Conservation (phyloP, 2,329 filamentous ascomycete genomes). For the Penicillium sp. region DNA sequence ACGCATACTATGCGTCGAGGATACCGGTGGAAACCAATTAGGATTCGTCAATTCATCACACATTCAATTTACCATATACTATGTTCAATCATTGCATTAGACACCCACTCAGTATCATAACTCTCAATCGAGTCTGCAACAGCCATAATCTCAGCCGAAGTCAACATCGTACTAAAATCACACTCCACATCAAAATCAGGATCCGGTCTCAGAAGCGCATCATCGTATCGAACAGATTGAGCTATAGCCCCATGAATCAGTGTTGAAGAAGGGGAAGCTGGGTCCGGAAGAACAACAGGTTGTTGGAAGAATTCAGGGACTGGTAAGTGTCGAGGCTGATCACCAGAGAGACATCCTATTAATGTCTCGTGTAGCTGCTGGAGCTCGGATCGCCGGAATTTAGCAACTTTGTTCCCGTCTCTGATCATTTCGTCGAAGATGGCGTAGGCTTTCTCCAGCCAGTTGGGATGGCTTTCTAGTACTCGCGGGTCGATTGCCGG, state of each 20-base stretch:
- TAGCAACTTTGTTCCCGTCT: constrained; percentile 49
- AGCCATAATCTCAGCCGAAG: constrained; percentile 49
- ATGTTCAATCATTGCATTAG: constrained; percentile 47
- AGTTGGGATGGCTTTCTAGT: constrained; percentile 36
- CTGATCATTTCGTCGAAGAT: constrained; percentile 50
- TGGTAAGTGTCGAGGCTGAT: constrained; percentile 13
- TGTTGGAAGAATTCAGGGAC: constrained; percentile 16
- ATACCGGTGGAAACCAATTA: neutral
- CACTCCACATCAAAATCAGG: constrained; percentile 12
- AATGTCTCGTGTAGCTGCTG: constrained; percentile 42
- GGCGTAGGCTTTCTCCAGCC: constrained; percentile 43
- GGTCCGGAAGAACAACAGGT: neutral
- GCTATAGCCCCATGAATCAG: constrained; percentile 10
- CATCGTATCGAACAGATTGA: constrained; percentile 13
- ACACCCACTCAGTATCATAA: constrained; percentile 48
- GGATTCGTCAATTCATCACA: neutral
- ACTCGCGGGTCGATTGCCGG: constrained; percentile 38
- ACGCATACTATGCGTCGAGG: neutral
- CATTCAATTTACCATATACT: constrained; percentile 38
- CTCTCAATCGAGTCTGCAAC: constrained; percentile 50
- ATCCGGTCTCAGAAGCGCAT: constrained; percentile 14
- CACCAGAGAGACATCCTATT: constrained; percentile 23
- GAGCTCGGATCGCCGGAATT: constrained; percentile 46
- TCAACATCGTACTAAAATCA: constrained; percentile 29
- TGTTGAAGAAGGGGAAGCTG: constrained; percentile 10